A percentile compares a stretch with the other conserved stretches of the same genome.
Evolutionary conservation across 306 rosid species (phyloP).

Genomic region (Vigna hirtella): DNA sequence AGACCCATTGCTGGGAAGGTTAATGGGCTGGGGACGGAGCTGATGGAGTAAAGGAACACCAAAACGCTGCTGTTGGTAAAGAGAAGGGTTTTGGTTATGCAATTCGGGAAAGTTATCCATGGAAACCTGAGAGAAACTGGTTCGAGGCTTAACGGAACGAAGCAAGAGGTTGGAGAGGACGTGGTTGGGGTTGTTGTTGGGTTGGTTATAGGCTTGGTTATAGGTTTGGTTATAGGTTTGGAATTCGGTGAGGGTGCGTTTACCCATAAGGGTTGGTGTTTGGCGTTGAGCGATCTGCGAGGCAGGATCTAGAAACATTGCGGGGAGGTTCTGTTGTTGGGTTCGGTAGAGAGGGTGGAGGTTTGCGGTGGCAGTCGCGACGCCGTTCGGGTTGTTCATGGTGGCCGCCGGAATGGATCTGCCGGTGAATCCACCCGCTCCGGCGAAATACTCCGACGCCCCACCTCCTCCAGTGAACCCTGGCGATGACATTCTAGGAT

Average conservation of each 20-base stretch:
- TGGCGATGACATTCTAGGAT: slow-evolving; percentile 66
- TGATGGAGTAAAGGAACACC: slow-evolving; percentile 60
- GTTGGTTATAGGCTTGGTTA: slow-evolving; percentile 39
- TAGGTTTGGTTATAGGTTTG: slow-evolving; percentile 56
- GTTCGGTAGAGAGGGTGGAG: slow-evolving; percentile 58
- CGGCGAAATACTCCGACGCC: slow-evolving; percentile 58
- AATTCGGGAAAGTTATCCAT: slow-evolving; percentile 58
- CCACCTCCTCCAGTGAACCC: slow-evolving; percentile 75
- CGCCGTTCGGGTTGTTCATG: slow-evolving; percentile 48
- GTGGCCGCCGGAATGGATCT: slow-evolving; percentile 57
- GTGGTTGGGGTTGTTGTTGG: slow-evolving; percentile 40
- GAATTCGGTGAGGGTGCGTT: slow-evolving; percentile 76
- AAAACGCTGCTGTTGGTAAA: slow-evolving; percentile 50
- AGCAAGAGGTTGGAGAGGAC: slow-evolving; percentile 47
- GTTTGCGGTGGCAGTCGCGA: slow-evolving; percentile 32
- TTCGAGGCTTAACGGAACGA: slow-evolving; percentile 77
- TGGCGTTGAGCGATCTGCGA: slow-evolving; percentile 66
- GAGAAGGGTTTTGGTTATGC: slow-evolving; percentile 29
- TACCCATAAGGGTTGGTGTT: slow-evolving; percentile 51
- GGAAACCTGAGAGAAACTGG: slow-evolving; percentile 50
- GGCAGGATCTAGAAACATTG: slow-evolving; percentile 62
- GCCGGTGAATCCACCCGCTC: slow-evolving; percentile 31
- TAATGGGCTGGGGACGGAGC: slow-evolving; percentile 58
- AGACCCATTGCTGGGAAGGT: slow-evolving; percentile 32
- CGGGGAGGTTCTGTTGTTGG: slow-evolving; percentile 57